These are phyloP conservation scores for Pittosporum tobira DNA, from an alignment of 129 eudicot species.

Conservation along the genomic window DNA sequence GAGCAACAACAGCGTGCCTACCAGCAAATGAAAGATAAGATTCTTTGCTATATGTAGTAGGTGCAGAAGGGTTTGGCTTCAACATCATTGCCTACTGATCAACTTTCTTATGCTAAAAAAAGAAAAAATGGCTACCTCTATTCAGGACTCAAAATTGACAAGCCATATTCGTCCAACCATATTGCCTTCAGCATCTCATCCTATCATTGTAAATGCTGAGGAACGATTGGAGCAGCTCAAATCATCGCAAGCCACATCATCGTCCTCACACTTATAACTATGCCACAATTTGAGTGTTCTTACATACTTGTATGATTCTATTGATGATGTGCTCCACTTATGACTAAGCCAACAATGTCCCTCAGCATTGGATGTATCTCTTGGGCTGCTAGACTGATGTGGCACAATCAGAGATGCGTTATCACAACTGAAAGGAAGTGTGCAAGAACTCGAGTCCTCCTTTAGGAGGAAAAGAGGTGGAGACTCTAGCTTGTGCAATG, in stretches of 20 bases:
- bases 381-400: not conserved
- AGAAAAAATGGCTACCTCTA: no score
- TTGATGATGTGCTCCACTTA: not conserved
- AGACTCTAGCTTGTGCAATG: not conserved
- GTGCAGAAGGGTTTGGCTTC: no score
- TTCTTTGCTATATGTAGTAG: no score
- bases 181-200: not conserved
- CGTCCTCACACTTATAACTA: not conserved
- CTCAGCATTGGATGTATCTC: not conserved
- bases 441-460: constrained; percentile 1
- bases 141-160: not conserved
- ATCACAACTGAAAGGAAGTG: not conserved
- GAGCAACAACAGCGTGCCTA: no score
- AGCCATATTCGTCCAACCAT: not conserved
- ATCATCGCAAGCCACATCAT: not conserved
- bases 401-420: not conserved
- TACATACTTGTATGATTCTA: not conserved
- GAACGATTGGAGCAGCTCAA: not conserved
- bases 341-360: not conserved
- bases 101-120: no score
- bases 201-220: not conserved
- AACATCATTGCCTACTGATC: not conserved
- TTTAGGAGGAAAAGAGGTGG: not conserved
- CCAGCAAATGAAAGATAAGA: no score
- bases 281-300: not conserved